Conservation (phyloP, 2,329 filamentous ascomycete genomes). For the Aureobasidium sp. region DNA sequence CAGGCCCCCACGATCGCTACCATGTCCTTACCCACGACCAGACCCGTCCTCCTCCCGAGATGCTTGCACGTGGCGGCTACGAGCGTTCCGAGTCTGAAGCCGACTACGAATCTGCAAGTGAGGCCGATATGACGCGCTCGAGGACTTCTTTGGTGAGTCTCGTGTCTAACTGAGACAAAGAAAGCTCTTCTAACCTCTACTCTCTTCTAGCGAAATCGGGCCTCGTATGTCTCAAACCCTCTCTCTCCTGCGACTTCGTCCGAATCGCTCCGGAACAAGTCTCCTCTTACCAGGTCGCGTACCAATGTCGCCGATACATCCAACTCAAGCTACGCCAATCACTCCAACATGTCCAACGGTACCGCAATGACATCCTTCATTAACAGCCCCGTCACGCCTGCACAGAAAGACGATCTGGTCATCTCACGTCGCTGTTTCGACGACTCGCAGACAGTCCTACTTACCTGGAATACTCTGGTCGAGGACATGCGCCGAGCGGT, state of each 20-base stretch:
- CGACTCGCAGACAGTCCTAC: constrained; percentile 66
- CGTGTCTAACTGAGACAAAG: constrained; percentile 18
- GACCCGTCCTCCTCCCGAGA: constrained; percentile 79
- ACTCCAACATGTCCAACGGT: constrained; percentile 35
- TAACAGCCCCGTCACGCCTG: constrained; percentile 39
- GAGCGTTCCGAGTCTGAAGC: constrained; percentile 74
- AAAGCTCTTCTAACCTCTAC: not conserved
- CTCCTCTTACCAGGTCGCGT: constrained; percentile 50
- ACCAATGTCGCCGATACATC: constrained; percentile 43
- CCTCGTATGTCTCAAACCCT: constrained; percentile 58
- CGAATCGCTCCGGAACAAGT: constrained; percentile 73
- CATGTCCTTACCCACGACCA: constrained; percentile 84
- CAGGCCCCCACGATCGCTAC: constrained; percentile 77
- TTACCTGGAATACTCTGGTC: constrained; percentile 85
- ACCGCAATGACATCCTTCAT: constrained; percentile 49
- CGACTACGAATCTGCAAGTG: constrained; percentile 78
- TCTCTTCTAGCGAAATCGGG: constrained; percentile 49
- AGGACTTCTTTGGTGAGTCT: constrained; percentile 58
- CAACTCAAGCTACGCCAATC: constrained; percentile 41
- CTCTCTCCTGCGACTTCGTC: constrained; percentile 83
- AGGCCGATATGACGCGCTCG: constrained; percentile 66
- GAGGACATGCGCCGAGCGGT: constrained; percentile 89
- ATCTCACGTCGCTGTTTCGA: constrained; percentile 84
- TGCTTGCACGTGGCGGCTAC: constrained; percentile 79
- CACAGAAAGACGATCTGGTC: constrained; percentile 29